phyloP scores from a whole-genome alignment of 1,284 basidiomycete genomes.

The Phellopilus nigrolimitatus region DNA sequence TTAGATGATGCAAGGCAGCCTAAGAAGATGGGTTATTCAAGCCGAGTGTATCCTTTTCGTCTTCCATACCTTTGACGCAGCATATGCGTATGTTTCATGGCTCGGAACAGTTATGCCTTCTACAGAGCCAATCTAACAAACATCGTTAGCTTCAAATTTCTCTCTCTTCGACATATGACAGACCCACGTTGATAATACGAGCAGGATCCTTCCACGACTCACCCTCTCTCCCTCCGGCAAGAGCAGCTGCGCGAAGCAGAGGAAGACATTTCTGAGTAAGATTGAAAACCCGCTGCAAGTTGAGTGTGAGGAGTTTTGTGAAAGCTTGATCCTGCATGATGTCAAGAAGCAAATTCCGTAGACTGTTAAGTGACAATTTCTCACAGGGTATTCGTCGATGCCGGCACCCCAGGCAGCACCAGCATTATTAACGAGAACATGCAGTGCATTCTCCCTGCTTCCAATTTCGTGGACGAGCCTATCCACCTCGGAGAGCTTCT shows the following conservation, averaged over 20 bases:
- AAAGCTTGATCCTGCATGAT: conserved; percentile 43
- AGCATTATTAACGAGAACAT: conserved; percentile 68
- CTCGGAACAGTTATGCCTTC: conserved; percentile 51
- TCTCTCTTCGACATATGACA: background rate
- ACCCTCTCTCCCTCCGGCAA: conserved; percentile 37
- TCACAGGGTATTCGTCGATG: conserved; percentile 52
- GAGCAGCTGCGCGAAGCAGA: conserved; percentile 49
- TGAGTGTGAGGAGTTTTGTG: conserved; percentile 60
- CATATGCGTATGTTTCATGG: conserved; percentile 67
- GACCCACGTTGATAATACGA: conserved; percentile 57
- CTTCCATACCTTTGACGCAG: conserved; percentile 51
- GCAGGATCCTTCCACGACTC: conserved; percentile 43
- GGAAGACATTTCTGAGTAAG: conserved; percentile 65
- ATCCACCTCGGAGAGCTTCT: conserved; percentile 54
- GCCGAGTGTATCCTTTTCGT: conserved; percentile 2
- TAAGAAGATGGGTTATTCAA: conserved; percentile 9
- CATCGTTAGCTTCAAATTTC: conserved; percentile 1
- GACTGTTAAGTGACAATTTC: conserved; percentile 20
- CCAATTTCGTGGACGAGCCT: conserved; percentile 47
- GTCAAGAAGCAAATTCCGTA: conserved; percentile 27
- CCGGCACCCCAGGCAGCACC: conserved; percentile 60
- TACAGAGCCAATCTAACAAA: conserved; percentile 56
- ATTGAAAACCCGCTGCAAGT: conserved; percentile 67
- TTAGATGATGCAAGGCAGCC: conserved; percentile 57
- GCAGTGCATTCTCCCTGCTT: conserved; percentile 47